phyloP scores from a whole-genome alignment of 2,329 filamentous ascomycete species.

The Fusarium transvaalense region DNA sequence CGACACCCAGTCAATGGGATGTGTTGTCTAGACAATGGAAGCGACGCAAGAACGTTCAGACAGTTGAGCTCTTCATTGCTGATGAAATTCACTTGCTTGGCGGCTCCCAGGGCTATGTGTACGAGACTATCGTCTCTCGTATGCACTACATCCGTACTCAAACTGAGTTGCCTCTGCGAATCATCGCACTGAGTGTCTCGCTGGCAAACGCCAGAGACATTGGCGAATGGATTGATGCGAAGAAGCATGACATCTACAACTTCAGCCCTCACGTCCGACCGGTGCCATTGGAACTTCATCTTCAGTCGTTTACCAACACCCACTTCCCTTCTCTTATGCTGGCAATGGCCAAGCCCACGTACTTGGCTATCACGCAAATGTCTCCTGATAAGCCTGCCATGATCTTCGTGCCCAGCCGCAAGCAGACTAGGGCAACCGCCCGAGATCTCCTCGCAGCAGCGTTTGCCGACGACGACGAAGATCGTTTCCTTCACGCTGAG shows the following conservation, averaged over 20 bases:
- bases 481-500: conserved; percentile 90
- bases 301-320: conserved; percentile 94
- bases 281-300: conserved; percentile 90
- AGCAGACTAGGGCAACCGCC: conserved; percentile 90
- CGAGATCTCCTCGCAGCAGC: conserved; percentile 90
- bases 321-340: conserved; percentile 99
- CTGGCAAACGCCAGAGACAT: conserved; percentile 93
- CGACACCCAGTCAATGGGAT: conserved; percentile 96
- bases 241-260: conserved; percentile 98
- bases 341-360: conserved; percentile 96
- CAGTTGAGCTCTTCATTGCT: conserved; percentile 89
- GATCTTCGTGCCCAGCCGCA: conserved; percentile 91
- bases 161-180: conserved; percentile 84
- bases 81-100: conserved; percentile 96
- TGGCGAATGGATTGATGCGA: conserved; percentile 97
- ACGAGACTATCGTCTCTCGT: conserved; percentile 96
- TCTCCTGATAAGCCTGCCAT: conserved; percentile 91
- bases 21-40: conserved; percentile 96
- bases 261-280: conserved; percentile 94
- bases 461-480: conserved; percentile 89
- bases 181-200: conserved; percentile 90
- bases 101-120: conserved; percentile 86
- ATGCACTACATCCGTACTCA: conserved; percentile 97
- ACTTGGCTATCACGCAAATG: conserved; percentile 87
- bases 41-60: conserved; percentile 93